Percentiles rank a stretch among this genome's conserved stretches.
Conservation (phyloP, 2,329 filamentous ascomycete genomes). For the Penicillium rolfsii region DNA sequence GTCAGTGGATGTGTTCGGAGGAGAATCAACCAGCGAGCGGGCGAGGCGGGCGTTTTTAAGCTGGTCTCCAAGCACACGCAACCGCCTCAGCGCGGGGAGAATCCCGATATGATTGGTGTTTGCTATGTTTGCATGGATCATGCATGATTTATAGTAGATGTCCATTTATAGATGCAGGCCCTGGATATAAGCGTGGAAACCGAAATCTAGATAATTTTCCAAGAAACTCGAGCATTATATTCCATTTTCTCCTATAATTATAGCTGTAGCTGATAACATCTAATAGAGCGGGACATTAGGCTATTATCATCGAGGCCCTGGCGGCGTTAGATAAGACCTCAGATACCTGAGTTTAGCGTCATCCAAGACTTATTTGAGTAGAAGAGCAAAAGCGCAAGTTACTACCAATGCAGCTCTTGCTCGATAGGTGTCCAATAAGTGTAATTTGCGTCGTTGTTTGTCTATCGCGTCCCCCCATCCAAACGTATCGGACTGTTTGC, state of each 20-base stretch:
- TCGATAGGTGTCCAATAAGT: too few relatives aligned
- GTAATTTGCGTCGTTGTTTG: too few relatives aligned
- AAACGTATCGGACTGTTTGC: not conserved
- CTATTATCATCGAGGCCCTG: not conserved
- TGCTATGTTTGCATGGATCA: constrained; percentile 27
- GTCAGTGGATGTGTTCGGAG: not conserved
- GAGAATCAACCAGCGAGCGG: not conserved
- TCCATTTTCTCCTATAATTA: not conserved
- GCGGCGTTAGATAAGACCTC: too few relatives aligned
- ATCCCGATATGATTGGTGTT: constrained; percentile 19
- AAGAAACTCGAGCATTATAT: not conserved
- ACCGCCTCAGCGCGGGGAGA: constrained; percentile 16
- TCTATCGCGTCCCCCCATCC: not conserved
- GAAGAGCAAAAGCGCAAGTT: too few relatives aligned
- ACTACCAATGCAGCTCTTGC: too few relatives aligned
- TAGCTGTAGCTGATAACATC: not conserved
- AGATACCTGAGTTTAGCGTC: too few relatives aligned
- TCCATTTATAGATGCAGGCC: not conserved
- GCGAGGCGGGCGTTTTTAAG: not conserved
- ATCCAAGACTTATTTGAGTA: too few relatives aligned
- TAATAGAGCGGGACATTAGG: too few relatives aligned
- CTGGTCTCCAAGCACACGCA: constrained; percentile 4
- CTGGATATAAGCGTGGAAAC: not conserved
- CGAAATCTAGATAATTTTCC: too few relatives aligned
- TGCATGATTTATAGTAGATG: not conserved